Conservation (phyloP, 345 rosid genomes). For the Geranium rotundifolium region DNA sequence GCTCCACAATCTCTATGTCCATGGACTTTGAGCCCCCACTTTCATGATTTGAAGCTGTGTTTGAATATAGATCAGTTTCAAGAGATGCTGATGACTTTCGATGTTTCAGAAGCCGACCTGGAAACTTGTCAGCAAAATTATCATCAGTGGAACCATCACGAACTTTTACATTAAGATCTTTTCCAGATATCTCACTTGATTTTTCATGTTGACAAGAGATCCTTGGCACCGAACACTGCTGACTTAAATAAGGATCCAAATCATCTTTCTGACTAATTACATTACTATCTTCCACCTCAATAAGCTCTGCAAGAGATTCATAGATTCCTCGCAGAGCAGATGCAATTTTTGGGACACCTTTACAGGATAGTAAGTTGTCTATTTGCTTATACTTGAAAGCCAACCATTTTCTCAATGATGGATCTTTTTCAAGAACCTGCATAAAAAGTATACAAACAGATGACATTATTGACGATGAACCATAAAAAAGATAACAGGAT, state of each 20-base stretch:
- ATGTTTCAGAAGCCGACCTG: conserved; percentile 30
- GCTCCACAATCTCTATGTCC: conserved; percentile 59
- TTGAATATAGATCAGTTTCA: conserved; percentile 34
- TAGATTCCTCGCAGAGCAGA: conserved; percentile 49
- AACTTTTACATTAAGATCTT: conserved; percentile 15
- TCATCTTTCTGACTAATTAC: conserved; percentile 55
- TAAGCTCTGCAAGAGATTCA: conserved; percentile 30
- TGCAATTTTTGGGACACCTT: conserved; percentile 30
- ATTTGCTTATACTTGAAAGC: conserved; percentile 48
- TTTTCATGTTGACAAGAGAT: conserved; percentile 23
- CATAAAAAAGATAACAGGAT: not conserved
- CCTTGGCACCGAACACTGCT: conserved; percentile 17
- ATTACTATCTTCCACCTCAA: conserved; percentile 35
- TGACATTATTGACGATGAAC: conserved; percentile 7
- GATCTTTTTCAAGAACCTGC: conserved; percentile 57
- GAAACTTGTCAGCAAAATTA: conserved; percentile 16
- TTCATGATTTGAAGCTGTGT: conserved; percentile 44
- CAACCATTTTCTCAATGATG: conserved; percentile 61
- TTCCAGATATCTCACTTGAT: conserved; percentile 21
- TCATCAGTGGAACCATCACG: conserved; percentile 15
- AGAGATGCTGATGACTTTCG: conserved; percentile 17
- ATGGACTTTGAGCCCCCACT: conserved; percentile 52
- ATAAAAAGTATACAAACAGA: conserved; percentile 8
- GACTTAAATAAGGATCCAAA: conserved; percentile 19
- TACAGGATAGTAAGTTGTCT: conserved; percentile 34